Percentiles rank a stretch among this genome's conserved stretches.
phyloP scores from a whole-genome alignment of 306 rosid species.

The Rosa persica region DNA sequence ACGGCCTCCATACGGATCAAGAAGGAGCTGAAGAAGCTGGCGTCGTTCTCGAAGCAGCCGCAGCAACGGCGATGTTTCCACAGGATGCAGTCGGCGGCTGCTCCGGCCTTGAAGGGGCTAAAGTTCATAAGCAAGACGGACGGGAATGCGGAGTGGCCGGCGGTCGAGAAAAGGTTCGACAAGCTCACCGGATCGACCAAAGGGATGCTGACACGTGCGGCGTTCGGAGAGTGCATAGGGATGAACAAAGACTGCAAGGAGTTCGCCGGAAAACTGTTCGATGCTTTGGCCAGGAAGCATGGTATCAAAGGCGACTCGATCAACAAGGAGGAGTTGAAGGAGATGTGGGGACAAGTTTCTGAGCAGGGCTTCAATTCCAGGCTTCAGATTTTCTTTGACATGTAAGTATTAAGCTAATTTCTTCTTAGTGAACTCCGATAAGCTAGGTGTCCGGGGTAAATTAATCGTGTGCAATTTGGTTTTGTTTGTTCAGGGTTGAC shows the following conservation, averaged over 20 bases:
- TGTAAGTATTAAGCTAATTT: constrained; percentile 32
- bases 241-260: constrained; percentile 62
- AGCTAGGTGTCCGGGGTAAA: background rate
- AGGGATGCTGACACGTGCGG: constrained; percentile 49
- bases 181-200: constrained; percentile 38
- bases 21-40: constrained; percentile 48
- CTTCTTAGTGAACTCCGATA: background rate
- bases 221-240: constrained; percentile 63
- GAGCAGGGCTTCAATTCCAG: constrained; percentile 67
- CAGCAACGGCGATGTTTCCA: constrained; percentile 39
- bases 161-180: constrained; percentile 43
- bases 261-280: constrained; percentile 58
- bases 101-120: constrained; percentile 51
- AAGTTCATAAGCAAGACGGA: constrained; percentile 49
- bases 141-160: constrained; percentile 33
- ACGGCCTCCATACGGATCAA: constrained; percentile 35
- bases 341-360: constrained; percentile 69
- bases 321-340: constrained; percentile 53
- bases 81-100: constrained; percentile 47
- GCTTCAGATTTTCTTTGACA: constrained; percentile 71
- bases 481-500: constrained; percentile 51
- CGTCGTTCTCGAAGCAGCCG: constrained; percentile 28
- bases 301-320: constrained; percentile 44
- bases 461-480: background rate
- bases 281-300: constrained; percentile 54